These are phyloP conservation scores for Rhodomyrtus tomentosa DNA, from an alignment of 345 rosid genomes.

Conservation along the genomic window DNA sequence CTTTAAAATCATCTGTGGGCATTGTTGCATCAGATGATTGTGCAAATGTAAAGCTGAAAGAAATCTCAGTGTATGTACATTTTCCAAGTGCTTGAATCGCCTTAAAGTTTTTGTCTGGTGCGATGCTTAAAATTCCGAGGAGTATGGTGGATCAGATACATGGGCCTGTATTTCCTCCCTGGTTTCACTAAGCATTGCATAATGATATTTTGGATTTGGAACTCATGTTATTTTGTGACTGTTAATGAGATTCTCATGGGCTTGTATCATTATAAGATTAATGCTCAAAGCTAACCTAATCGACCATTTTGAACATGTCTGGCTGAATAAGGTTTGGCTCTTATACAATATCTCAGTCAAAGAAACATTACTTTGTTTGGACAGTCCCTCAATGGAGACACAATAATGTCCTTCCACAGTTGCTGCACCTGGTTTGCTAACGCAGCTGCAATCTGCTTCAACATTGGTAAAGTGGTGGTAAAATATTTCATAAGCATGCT, in stretches of 20 bases:
- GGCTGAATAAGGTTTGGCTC: background rate
- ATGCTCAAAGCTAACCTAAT: background rate
- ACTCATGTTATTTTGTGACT: background rate
- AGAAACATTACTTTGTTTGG: constrained; percentile 18
- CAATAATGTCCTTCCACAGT: constrained; percentile 7
- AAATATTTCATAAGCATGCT: background rate
- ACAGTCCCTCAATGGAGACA: constrained; percentile 3
- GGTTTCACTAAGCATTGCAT: background rate
- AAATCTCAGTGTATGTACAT: background rate
- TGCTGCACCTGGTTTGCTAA: constrained; percentile 13
- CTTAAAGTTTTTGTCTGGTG: background rate
- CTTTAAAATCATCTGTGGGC: background rate
- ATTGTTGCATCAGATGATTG: background rate
- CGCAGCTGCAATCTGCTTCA: constrained; percentile 47
- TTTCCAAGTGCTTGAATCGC: background rate
- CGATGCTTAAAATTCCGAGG: background rate
- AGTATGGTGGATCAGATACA: background rate
- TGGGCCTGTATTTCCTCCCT: background rate
- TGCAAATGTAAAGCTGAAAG: background rate
- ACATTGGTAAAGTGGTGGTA: constrained; percentile 5
- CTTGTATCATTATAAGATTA: background rate
- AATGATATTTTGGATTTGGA: background rate
- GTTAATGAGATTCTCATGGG: background rate
- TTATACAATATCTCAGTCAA: constrained; percentile 3
- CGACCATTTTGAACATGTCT: background rate